A percentile compares a stretch with the other conserved stretches of the same genome.
Conservation (phyloP, 257 asterid species). For the Euphrasia confusa region DNA sequence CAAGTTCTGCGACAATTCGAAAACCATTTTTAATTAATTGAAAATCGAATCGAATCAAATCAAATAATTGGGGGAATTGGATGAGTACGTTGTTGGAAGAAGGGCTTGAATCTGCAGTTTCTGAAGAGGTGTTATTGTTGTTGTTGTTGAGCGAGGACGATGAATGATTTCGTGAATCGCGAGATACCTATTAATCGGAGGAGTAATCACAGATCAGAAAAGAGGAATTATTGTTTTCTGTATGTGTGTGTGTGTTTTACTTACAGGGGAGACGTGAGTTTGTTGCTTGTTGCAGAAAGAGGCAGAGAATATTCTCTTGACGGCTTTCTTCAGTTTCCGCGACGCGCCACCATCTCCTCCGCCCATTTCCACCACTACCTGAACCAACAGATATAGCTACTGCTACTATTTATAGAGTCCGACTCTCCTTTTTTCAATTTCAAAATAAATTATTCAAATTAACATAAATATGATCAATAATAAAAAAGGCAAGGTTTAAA, state of each 20-base stretch:
- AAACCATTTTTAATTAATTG: neutral
- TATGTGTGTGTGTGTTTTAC: neutral
- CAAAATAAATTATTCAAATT: no score
- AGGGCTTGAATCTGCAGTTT: conserved; percentile 27
- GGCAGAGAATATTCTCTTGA: conserved; percentile 40
- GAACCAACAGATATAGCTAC: no score
- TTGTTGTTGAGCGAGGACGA: conserved; percentile 16
- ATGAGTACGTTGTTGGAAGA: conserved; percentile 37
- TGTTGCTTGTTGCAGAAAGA: conserved; percentile 34
- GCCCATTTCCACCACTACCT: conserved; percentile 30
- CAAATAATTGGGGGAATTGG: neutral
- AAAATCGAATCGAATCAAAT: neutral
- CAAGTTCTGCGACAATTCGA: conserved; percentile 32
- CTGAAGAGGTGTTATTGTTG: conserved; percentile 15
- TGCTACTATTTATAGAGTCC: no score
- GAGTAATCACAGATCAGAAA: no score
- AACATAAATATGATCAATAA: no score
- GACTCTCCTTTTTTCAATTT: no score
- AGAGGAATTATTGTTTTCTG: neutral
- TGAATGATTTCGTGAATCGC: conserved; percentile 28
- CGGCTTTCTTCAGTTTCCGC: conserved; percentile 49
- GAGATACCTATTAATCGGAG: neutral
- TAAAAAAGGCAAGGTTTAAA: no score
- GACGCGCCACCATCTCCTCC: conserved; percentile 41
- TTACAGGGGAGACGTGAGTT: conserved; percentile 21